phyloP scores from a whole-genome alignment of 2,329 filamentous ascomycete species.

The Leptographium wingfieldii region DNA sequence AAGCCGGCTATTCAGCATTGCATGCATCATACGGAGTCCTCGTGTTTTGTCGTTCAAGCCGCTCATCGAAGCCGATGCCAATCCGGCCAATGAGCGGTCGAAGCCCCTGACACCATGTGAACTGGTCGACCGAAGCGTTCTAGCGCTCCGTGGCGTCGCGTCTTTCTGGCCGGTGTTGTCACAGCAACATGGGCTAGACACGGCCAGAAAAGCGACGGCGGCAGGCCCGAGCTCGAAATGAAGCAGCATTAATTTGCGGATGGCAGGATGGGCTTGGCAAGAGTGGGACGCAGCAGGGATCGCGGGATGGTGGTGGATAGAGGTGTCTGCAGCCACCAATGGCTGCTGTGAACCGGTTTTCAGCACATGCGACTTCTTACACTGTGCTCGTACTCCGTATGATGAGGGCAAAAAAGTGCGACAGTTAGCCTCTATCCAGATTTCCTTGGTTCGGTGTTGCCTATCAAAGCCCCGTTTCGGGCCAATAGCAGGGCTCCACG shows the following conservation, averaged over 20 bases:
- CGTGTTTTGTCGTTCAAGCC: background rate
- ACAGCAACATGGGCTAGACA: background rate
- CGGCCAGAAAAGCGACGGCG: background rate
- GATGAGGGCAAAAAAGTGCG: background rate
- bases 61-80: background rate
- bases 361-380: background rate
- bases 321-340: background rate
- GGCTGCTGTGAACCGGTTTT: background rate
- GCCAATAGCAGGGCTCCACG: slow-evolving; percentile 11
- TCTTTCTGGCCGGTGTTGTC: background rate
- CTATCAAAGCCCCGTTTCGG: background rate
- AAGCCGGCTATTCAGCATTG: background rate
- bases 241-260: background rate
- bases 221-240: background rate
- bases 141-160: background rate
- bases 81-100: background rate
- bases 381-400: background rate
- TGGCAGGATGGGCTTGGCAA: background rate
- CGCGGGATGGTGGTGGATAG: background rate
- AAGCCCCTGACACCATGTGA: background rate
- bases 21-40: background rate
- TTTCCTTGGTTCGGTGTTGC: background rate
- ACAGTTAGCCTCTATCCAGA: background rate
- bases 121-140: background rate
- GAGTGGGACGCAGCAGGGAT: background rate